phyloP scores from a whole-genome alignment of 2,329 filamentous ascomycete genomes.

The Neophaeococcomyces aloes region DNA sequence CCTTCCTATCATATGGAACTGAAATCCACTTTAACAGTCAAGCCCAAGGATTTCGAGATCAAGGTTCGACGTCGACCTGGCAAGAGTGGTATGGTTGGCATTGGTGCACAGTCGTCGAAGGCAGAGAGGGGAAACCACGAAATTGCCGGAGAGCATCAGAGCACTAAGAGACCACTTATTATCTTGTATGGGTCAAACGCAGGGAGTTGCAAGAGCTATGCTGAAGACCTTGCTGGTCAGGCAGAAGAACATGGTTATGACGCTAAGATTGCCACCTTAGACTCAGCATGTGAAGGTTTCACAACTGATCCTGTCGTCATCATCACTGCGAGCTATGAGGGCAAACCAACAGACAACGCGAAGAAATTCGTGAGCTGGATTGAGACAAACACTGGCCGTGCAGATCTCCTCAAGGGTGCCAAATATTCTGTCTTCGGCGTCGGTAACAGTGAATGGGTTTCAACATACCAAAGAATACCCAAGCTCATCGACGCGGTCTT shows the following conservation, averaged over 20 bases:
- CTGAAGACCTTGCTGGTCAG: conserved; percentile 50
- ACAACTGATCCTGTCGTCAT: conserved; percentile 29
- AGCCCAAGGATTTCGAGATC: conserved; percentile 49
- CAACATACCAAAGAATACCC: conserved; percentile 34
- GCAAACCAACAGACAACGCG: conserved; percentile 34
- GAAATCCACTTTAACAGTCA: conserved; percentile 29
- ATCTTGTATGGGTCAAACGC: conserved; percentile 63
- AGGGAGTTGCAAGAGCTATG: conserved; percentile 61
- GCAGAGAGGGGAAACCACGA: not conserved
- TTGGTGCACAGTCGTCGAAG: not conserved
- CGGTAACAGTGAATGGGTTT: conserved; percentile 33
- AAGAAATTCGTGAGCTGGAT: conserved; percentile 34
- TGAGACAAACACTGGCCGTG: conserved; percentile 12
- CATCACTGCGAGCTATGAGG: conserved; percentile 34
- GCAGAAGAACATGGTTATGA: conserved; percentile 50
- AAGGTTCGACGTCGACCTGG: conserved; percentile 27
- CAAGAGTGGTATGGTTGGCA: conserved; percentile 1
- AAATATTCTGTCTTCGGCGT: conserved; percentile 34
- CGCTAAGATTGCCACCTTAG: conserved; percentile 46
- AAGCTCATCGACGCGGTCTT: conserved; percentile 27
- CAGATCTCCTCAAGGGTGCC: conserved; percentile 30
- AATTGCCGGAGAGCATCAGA: not conserved
- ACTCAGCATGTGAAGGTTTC: conserved; percentile 47
- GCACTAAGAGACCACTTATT: conserved; percentile 39
- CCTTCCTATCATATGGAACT: conserved; percentile 32